Conservation (phyloP, 352 stramenopile species). For the Globisporangium lucens region DNA sequence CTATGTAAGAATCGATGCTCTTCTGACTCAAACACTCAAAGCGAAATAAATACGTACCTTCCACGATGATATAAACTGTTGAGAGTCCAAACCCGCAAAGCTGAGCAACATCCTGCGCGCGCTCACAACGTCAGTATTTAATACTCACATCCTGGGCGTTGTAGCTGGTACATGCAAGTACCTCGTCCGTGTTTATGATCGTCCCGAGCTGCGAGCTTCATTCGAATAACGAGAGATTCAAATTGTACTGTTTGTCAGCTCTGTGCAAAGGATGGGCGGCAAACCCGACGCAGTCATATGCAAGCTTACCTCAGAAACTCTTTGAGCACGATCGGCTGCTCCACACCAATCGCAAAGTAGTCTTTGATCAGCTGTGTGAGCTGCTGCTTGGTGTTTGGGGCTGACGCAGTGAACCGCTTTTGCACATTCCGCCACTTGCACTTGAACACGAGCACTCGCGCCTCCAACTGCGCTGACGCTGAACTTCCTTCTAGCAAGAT, state of each 20-base stretch:
- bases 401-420: constrained; percentile 39
- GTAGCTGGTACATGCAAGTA: not conserved
- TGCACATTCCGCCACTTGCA: constrained; percentile 62
- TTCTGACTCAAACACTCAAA: not conserved
- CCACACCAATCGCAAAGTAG: constrained; percentile 35
- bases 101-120: constrained; percentile 19
- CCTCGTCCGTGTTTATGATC: constrained; percentile 17
- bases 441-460: constrained; percentile 39
- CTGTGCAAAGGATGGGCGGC: not conserved
- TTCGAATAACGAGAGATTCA: not conserved
- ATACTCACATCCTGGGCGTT: not conserved
- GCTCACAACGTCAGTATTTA: not conserved
- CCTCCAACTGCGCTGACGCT: constrained; percentile 1
- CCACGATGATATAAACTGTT: constrained; percentile 15
- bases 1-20: not conserved
- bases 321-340: constrained; percentile 27
- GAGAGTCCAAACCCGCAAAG: constrained; percentile 17
- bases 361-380: constrained; percentile 33
- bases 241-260: not conserved
- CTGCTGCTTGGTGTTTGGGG: constrained; percentile 25
- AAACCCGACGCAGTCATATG: not conserved
- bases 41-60: constrained; percentile 7
- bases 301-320: constrained; percentile 35
- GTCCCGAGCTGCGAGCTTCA: constrained; percentile 12
- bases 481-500: constrained; percentile 12